Percentiles rank a stretch among this genome's conserved stretches.
Evolutionary conservation across 257 asterid genomes (phyloP).

Genomic region (Solanum etuberosum): DNA sequence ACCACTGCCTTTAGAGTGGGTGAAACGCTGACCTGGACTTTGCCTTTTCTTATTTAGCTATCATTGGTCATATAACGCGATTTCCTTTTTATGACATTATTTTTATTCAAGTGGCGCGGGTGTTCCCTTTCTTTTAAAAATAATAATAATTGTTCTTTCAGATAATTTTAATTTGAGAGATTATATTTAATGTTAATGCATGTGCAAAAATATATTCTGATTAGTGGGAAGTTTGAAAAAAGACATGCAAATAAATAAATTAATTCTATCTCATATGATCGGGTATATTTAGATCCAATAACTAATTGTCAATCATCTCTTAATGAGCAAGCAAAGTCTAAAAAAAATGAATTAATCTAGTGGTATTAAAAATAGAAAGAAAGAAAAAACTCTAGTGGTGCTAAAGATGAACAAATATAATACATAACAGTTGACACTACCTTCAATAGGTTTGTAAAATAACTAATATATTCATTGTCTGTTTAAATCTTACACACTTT

Average conservation of each 20-base stretch:
- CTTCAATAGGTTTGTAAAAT: no score
- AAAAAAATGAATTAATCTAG: neutral
- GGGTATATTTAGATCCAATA: neutral
- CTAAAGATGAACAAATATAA: neutral
- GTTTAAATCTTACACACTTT: no score
- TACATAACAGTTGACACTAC: no score
- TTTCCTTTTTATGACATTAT: neutral
- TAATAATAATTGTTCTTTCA: neutral
- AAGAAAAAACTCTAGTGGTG: neutral
- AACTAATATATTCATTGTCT: no score
- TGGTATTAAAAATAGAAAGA: no score
- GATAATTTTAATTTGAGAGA: neutral
- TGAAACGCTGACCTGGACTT: neutral
- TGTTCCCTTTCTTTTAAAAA: neutral
- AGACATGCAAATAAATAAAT: neutral
- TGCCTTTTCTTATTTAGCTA: neutral
- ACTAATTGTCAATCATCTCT: neutral
- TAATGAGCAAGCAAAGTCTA: neutral
- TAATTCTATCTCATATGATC: neutral
- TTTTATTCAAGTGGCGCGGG: neutral
- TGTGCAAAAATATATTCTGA: neutral
- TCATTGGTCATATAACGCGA: neutral
- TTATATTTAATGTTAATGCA: neutral
- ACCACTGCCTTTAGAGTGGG: neutral
- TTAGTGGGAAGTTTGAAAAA: neutral